Base-by-base conservation (phyloP, 768 basidiomycete genomes). In the Termitomyces sp. region DNA sequence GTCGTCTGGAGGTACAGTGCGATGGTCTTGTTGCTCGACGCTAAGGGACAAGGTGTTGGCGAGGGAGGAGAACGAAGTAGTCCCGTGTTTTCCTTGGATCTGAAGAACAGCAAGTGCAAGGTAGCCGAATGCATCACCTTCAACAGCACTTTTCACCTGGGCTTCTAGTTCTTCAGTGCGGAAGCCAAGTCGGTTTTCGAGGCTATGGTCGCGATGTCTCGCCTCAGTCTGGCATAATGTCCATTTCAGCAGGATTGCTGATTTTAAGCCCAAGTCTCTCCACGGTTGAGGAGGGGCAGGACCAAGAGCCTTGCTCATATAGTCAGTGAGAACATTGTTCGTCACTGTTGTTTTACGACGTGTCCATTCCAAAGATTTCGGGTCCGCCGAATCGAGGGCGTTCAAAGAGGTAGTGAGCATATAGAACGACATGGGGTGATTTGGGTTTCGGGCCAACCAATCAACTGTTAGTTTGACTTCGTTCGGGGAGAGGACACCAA, bases 241-340 rank as follows among this genome's bases (percentile, higher is more conserved):
- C 92, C 92, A 95, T 66, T 92, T 91, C 40, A 97, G 78, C n/a
- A 88, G 71, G 5, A 94, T 66, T 2, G 81, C 78, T 0, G 91
- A 86, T 65, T 87, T 90, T 16, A 96, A 71, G 1, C 85, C 84
- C 1, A 78, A 72, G 20, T 88, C 85, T 54, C 79, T 86, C 91
- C 92, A 94, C 16, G 77, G 71, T 2, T 63, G 62, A 3, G 59
- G 28, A 43, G 80, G 71, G 3, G 77, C 63, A 9, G 79, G 66
- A 14, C 77, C 73, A 7, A 90, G 71, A 59, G 82, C 82, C 55
- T 73, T 81, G 20, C 76, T 82, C 86, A 91, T 85, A 57, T 76
- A 84, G 0, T 76, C 61, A 47, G 88, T 75, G 30, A 81, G 72
- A 5, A 71, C 63, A 24, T 65, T 67, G 62, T 84, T 82, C 0